Conservation (phyloP, 257 asterid genomes). For the Mentha longifolia region DNA sequence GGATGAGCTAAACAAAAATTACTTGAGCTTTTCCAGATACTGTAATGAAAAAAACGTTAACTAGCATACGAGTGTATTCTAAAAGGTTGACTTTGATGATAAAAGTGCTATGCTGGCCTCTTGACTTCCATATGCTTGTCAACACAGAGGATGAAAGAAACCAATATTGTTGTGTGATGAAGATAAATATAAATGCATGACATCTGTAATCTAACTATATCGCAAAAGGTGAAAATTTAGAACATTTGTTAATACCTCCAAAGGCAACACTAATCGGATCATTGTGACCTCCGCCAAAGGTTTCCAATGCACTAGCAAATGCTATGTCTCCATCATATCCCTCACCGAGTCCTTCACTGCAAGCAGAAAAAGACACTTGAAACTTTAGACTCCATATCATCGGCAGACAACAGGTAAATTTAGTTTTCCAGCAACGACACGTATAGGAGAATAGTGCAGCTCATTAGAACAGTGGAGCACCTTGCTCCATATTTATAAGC, state of each 20-base stretch:
- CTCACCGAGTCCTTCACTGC: slow-evolving; percentile 99
- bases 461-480: slow-evolving; percentile 17
- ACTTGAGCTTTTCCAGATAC: background rate
- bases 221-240: background rate
- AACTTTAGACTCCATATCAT: slow-evolving; percentile 20
- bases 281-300: slow-evolving; percentile 98
- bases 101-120: slow-evolving; percentile 1
- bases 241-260: slow-evolving; percentile 68
- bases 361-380: slow-evolving; percentile 31
- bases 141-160: slow-evolving; percentile 10
- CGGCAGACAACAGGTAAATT: slow-evolving; percentile 5
- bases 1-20: slow-evolving; percentile 16
- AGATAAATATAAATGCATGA: slow-evolving; percentile 1
- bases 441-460: slow-evolving; percentile 14
- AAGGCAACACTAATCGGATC: slow-evolving; percentile 99
- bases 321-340: slow-evolving; percentile 98
- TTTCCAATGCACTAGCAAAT: slow-evolving; percentile 93
- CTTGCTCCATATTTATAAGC: slow-evolving; percentile 9
- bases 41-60: slow-evolving; percentile 11
- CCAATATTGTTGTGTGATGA: slow-evolving; percentile 7
- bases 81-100: slow-evolving; percentile 16
- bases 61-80: background rate
- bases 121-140: background rate
- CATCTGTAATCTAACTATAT: background rate
- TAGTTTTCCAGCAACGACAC: slow-evolving; percentile 19